Evolutionary conservation across 306 rosid genomes (phyloP).

Genomic region (Astragalus glycyphyllos): DNA sequence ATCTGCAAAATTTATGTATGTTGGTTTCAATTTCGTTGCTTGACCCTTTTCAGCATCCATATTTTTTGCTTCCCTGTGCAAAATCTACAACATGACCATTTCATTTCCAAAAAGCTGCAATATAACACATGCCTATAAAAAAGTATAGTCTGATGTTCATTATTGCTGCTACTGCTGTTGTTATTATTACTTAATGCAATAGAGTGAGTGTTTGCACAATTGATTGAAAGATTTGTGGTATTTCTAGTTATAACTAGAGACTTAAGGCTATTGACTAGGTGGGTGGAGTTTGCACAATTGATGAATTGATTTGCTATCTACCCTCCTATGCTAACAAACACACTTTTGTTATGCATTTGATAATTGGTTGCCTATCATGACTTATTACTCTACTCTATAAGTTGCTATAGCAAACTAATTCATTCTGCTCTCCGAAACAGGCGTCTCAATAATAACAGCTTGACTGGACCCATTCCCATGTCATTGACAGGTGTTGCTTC

Average conservation of each 20-base stretch:
- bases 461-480: slow-evolving; percentile 68
- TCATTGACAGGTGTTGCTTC: slow-evolving; percentile 59
- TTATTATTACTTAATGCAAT: slow-evolving; percentile 17
- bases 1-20: slow-evolving; percentile 30
- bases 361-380: slow-evolving; percentile 29
- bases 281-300: not conserved
- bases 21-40: slow-evolving; percentile 8
- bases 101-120: slow-evolving; percentile 8
- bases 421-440: slow-evolving; percentile 54
- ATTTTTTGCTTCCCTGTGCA: slow-evolving; percentile 21
- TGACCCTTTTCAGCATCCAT: slow-evolving; percentile 16
- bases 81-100: slow-evolving; percentile 21
- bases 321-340: not conserved
- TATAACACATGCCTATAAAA: slow-evolving; percentile 25
- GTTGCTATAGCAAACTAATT: slow-evolving; percentile 45
- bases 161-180: slow-evolving; percentile 22
- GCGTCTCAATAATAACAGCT: slow-evolving; percentile 95
- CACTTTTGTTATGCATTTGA: not conserved
- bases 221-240: slow-evolving; percentile 24
- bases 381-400: slow-evolving; percentile 27
- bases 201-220: slow-evolving; percentile 9
- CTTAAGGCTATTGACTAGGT: not conserved
- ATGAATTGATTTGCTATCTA: too few species aligned
- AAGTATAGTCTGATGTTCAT: slow-evolving; percentile 14
- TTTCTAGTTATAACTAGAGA: slow-evolving; percentile 25